phyloP scores from a whole-genome alignment of 2,329 filamentous ascomycete genomes.

The Herpotrichia juniperi region DNA sequence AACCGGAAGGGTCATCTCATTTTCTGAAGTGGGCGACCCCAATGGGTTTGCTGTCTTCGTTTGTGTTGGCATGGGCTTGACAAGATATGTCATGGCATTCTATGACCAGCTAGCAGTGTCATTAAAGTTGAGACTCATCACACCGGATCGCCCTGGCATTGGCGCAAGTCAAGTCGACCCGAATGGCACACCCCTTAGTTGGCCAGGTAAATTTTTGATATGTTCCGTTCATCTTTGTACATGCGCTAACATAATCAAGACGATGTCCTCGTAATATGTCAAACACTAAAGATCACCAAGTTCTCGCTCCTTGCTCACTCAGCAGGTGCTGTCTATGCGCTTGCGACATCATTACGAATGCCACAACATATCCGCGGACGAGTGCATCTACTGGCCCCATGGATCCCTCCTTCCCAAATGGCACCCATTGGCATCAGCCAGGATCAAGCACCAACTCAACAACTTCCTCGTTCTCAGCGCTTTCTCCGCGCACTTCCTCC shows the following conservation, averaged over 20 bases:
- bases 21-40: slow-evolving; percentile 94
- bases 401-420: slow-evolving; percentile 82
- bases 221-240: slow-evolving; percentile 44
- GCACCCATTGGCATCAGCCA: slow-evolving; percentile 65
- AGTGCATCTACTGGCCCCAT: slow-evolving; percentile 92
- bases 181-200: slow-evolving; percentile 86
- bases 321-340: slow-evolving; percentile 95
- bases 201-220: slow-evolving; percentile 73
- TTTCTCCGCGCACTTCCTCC: slow-evolving; percentile 90
- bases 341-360: slow-evolving; percentile 93
- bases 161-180: slow-evolving; percentile 87
- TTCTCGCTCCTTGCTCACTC: slow-evolving; percentile 97
- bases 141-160: slow-evolving; percentile 90
- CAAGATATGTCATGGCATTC: slow-evolving; percentile 93
- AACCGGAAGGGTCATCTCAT: slow-evolving; percentile 87
- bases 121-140: slow-evolving; percentile 87
- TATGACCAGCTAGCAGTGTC: slow-evolving; percentile 94
- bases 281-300: slow-evolving; percentile 87
- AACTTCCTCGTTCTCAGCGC: slow-evolving; percentile 88
- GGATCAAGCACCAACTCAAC: slow-evolving; percentile 77
- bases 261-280: slow-evolving; percentile 93
- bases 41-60: slow-evolving; percentile 92
- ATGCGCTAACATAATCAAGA: slow-evolving; percentile 53
- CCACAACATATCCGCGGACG: slow-evolving; percentile 93
- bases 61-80: slow-evolving; percentile 97